Base-by-base conservation (phyloP, 305 asterid genomes). In the Stenogyne calaminthoides region DNA sequence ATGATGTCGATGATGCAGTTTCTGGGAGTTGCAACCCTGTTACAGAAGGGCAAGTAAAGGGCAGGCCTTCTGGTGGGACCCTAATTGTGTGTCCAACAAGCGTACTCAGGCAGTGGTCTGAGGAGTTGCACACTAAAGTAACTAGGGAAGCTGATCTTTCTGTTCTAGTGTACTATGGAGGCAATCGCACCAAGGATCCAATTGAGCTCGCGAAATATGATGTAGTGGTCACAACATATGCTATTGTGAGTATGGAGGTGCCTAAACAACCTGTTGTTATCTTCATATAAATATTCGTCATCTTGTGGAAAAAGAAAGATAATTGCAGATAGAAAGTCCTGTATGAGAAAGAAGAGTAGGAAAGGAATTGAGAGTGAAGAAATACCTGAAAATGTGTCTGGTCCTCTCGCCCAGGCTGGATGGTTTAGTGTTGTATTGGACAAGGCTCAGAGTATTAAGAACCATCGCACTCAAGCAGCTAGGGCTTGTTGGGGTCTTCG, bases 401-500 rank as follows among this genome's bases (percentile, higher is more conserved):
- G 98, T 62, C 96, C 99, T 14, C 98, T 95, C 84, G 99, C 96
- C 77, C 88, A 84, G 81, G 99, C 92, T 71, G 92, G 92, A 80
- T 95, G 99, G 99, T 95, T 92, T 83, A 88, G 99, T 84, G 97
- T 95, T 62, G 91, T 95, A 70, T 75, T 95, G 72, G 99, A 95
- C 70, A 98, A 95, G 92, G 99, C 99, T 72, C 99, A 95, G 79
- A 89, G 96, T 84, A 95, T 95, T 67, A 95, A 95, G 88, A 95
- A 95, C 77, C 92, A 89, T 77, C 84, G 94, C 72, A 95, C 99
- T 71, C 96, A 92, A 83, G 96, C 83, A 19, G 98, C 99, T 69
- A 86, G 99, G 90, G 97, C 99, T 70, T 95, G 99, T 80, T 95
- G 99, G 98, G 99, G 98, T 77, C 98, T 95, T 65, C 97, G 97